Base-by-base conservation (phyloP, 306 rosid species). In the Fagus sylvatica region DNA sequence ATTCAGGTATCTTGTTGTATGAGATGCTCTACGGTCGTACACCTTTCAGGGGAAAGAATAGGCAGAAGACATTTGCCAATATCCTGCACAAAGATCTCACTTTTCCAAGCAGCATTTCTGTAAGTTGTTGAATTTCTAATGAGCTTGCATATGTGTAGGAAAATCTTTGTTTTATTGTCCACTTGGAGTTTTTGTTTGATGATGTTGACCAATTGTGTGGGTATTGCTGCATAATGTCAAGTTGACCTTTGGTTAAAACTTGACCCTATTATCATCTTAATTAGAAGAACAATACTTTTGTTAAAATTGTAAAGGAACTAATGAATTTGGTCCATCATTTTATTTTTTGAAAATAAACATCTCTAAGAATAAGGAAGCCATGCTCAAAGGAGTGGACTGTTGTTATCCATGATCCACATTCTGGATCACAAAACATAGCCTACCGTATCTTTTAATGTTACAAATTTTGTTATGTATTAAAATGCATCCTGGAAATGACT, bases 1-100 rank as follows among this genome's bases (percentile, higher is more conserved):
- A 53, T 82, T 75, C 80, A 95, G 98, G 98, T 79, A 85, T 92
- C 74, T 84, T 95, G 83, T 73, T 95, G 89, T 95, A 95, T 74
- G 98, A 95, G 85, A 91, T 95, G 98, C 91, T 95, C 30, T 95
- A 92, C 41, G 98, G 98, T 2, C 97, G 97, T 16, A 95, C 98
- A 13, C 98, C 98, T 49, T 95, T 95, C 73, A 83, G 97, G 78
- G 98, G 98, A 9, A 95, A 91, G 87, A 89, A 92, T 51, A 92
- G 98, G 78, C 92, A 89, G 84, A 91, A 85, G 83, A 92, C 98
- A 75, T 95, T 92, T 76, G 76, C 97, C 77, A 95, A 95, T 76
- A 86, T 95, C 83, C 86, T 95, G 76, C 86, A 87, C 89, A 95
- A 95, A 86, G 98, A 95, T 78, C 95, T 95, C 40, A 95, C 98